phyloP scores from a whole-genome alignment of 1,139 yeast genomes.

The Candida tunisiensis region DNA sequence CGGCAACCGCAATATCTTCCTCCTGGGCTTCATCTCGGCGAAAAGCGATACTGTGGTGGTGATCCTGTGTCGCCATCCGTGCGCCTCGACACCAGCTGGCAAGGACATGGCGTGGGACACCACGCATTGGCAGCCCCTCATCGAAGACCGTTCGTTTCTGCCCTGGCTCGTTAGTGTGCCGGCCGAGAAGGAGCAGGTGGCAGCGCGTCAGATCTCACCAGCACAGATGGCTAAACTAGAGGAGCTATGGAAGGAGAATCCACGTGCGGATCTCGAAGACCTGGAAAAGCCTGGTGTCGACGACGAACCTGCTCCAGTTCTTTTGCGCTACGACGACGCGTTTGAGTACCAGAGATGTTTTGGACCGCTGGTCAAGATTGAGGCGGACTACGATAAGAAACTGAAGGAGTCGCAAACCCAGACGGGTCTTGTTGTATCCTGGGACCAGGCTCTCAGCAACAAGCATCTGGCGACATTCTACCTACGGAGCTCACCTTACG shows the following conservation, averaged over 20 bases:
- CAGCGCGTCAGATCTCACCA: conserved; percentile 37
- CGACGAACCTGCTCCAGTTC: conserved; percentile 49
- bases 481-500: conserved; percentile 27
- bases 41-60: conserved; percentile 80
- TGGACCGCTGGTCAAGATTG: conserved; percentile 69
- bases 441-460: conserved; percentile 57
- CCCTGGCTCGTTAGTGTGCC: conserved; percentile 73
- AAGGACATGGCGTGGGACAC: conserved; percentile 60
- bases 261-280: conserved; percentile 43
- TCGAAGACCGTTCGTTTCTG: conserved; percentile 62
- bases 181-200: conserved; percentile 40
- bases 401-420: conserved; percentile 67
- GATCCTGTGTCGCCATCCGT: conserved; percentile 74
- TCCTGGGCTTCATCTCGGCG: conserved; percentile 79
- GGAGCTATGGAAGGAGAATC: conserved; percentile 63
- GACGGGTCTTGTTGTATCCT: conserved; percentile 54
- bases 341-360: conserved; percentile 74
- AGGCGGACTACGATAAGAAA: conserved; percentile 63
- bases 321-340: conserved; percentile 69
- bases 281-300: conserved; percentile 32
- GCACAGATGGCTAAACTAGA: conserved; percentile 62
- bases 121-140: conserved; percentile 73
- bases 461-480: conserved; percentile 55
- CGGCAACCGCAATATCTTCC: conserved; percentile 67
- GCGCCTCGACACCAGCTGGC: conserved; percentile 44